phyloP scores from a whole-genome alignment of 495 filamentous ascomycete genomes.

The Aspergillus funiculosus region DNA sequence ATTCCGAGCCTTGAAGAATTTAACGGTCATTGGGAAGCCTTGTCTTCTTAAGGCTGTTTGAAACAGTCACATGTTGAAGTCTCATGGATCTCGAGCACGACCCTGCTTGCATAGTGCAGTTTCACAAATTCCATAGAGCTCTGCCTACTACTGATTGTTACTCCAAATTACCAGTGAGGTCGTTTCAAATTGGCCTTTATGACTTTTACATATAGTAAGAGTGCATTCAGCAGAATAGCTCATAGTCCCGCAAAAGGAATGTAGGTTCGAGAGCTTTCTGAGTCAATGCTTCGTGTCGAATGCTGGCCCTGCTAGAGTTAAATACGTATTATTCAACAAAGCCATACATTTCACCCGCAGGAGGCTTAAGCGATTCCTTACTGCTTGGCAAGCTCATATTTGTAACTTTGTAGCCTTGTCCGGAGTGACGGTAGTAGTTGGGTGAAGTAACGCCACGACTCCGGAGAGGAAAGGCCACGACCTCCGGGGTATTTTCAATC shows the following conservation, averaged over 20 bases:
- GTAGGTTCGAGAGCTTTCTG: too few relatives aligned
- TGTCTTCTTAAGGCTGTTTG: neutral
- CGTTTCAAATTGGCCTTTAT: neutral
- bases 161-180: neutral
- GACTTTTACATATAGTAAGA: neutral
- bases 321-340: neutral
- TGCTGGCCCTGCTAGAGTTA: too few relatives aligned
- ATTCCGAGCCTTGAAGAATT: neutral
- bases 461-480: neutral
- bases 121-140: constrained; percentile 8
- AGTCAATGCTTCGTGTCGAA: too few relatives aligned
- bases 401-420: constrained; percentile 5
- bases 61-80: constrained; percentile 7
- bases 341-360: constrained; percentile 4
- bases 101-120: constrained; percentile 1
- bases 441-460: constrained; percentile 5
- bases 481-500: constrained; percentile 12
- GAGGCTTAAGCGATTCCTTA: constrained; percentile 5
- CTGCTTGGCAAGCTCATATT: constrained; percentile 5
- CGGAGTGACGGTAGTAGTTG: neutral
- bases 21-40: neutral
- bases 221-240: too few relatives aligned
- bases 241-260: too few relatives aligned
- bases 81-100: constrained; percentile 1
- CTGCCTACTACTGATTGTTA: neutral